phyloP scores from a whole-genome alignment of 306 rosid species.

The Comarum palustre region DNA sequence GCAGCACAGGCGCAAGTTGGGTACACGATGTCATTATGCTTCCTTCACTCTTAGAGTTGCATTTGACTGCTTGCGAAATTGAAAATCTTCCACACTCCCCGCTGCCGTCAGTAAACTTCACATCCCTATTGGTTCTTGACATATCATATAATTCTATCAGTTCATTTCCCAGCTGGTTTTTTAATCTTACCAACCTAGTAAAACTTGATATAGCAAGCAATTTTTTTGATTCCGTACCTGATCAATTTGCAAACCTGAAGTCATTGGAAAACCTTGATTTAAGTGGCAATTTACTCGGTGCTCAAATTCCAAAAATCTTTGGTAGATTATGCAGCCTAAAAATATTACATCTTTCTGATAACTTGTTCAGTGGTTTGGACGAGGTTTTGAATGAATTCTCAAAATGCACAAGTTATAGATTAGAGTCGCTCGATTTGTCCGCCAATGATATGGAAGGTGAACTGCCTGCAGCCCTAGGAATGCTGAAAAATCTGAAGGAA shows the following conservation, averaged over 20 bases:
- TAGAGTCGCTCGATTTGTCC: not conserved
- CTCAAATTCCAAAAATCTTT: not conserved
- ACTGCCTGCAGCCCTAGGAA: not conserved
- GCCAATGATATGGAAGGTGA: not conserved
- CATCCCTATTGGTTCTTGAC: not conserved
- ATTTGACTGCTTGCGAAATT: not conserved
- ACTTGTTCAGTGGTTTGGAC: not conserved
- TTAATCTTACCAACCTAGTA: not conserved
- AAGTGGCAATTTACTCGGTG: rapidly evolving
- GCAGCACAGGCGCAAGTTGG: not conserved
- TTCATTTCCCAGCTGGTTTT: slow-evolving; percentile 19
- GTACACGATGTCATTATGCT: slow-evolving; percentile 11
- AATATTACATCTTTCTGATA: not conserved
- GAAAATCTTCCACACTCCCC: not conserved
- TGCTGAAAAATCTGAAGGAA: not conserved
- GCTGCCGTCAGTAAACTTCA: not conserved
- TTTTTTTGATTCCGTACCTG: not conserved
- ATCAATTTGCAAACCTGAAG: not conserved
- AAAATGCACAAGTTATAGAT: not conserved
- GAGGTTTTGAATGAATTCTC: not conserved
- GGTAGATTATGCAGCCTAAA: not conserved
- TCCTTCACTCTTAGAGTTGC: not conserved
- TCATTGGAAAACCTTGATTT: not conserved
- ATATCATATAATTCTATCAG: not conserved
- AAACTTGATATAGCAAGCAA: not conserved